A percentile compares a stretch with the other conserved stretches of the same genome.
phyloP scores from a whole-genome alignment of 345 rosid species.

The Sisymbrium altissimum region DNA sequence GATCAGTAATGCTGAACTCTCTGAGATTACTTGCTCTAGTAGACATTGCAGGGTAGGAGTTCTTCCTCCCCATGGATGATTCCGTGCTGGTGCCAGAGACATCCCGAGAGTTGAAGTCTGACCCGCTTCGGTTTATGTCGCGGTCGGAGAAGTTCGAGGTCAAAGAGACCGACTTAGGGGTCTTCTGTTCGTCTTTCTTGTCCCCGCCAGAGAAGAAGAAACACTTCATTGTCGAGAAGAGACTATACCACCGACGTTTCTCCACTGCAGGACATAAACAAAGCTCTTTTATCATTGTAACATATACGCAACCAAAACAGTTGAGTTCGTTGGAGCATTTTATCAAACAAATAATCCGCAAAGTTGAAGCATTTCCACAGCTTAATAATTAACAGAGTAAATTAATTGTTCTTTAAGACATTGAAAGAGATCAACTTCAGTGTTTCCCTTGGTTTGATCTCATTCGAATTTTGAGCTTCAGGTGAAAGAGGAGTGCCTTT shows the following conservation, averaged over 20 bases:
- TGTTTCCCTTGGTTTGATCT: neutral
- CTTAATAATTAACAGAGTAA: neutral
- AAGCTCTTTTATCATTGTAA: neutral
- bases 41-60: slow-evolving; percentile 41
- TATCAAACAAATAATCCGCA: slow-evolving; percentile 11
- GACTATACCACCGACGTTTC: slow-evolving; percentile 18
- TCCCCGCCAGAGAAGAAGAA: slow-evolving; percentile 50
- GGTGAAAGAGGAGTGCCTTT: neutral
- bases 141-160: slow-evolving; percentile 43
- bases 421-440: neutral
- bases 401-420: neutral
- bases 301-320: neutral
- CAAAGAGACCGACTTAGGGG: slow-evolving; percentile 41
- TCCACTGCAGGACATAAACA: slow-evolving; percentile 28
- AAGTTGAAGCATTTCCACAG: neutral
- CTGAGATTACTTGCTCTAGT: slow-evolving; percentile 60
- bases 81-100: slow-evolving; percentile 53
- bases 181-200: slow-evolving; percentile 53
- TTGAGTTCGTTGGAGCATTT: slow-evolving; percentile 1
- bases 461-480: neutral
- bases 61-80: slow-evolving; percentile 61
- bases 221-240: slow-evolving; percentile 61
- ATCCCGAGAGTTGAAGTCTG: slow-evolving; percentile 61
- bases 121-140: slow-evolving; percentile 49
- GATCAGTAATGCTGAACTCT: slow-evolving; percentile 71